Evolutionary conservation across 1,284 basidiomycete species (phyloP).

Genomic region (Marasmius oreades): DNA sequence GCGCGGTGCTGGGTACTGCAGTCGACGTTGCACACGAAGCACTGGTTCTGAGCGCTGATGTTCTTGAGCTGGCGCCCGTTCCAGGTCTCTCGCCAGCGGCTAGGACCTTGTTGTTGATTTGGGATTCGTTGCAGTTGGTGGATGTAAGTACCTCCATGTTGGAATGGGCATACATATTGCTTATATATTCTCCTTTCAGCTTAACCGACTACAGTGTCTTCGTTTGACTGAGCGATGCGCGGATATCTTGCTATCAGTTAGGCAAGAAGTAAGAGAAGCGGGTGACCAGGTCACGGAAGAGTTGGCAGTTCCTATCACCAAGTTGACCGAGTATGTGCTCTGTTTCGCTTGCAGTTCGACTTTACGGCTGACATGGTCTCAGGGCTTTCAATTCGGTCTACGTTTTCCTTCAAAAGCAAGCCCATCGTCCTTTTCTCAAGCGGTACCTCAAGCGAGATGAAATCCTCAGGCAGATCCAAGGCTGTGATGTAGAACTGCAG

Average conservation of each 20-base stretch:
- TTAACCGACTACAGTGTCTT: slow-evolving; percentile 48
- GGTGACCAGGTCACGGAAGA: slow-evolving; percentile 33
- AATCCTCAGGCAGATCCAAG: slow-evolving; percentile 50
- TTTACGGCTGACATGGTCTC: slow-evolving; percentile 4
- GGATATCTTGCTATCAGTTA: slow-evolving; percentile 39
- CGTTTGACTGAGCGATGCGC: slow-evolving; percentile 45
- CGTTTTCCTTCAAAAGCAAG: slow-evolving; percentile 54
- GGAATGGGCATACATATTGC: background rate
- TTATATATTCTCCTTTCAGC: slow-evolving; percentile 30
- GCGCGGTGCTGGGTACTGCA: slow-evolving; percentile 41
- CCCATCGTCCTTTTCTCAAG: slow-evolving; percentile 70
- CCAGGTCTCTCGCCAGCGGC: slow-evolving; percentile 53
- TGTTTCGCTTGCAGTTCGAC: background rate
- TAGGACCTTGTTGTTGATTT: slow-evolving; percentile 50
- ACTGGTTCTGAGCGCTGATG: slow-evolving; percentile 40
- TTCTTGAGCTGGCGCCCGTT: slow-evolving; percentile 54
- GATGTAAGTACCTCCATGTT: slow-evolving; percentile 44
- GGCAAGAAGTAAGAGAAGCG: slow-evolving; percentile 38
- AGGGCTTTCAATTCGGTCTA: slow-evolving; percentile 46
- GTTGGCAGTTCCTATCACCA: slow-evolving; percentile 29
- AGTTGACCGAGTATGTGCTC: slow-evolving; percentile 47
- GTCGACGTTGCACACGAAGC: slow-evolving; percentile 44
- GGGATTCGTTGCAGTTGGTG: slow-evolving; percentile 56
- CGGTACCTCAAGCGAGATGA: slow-evolving; percentile 76
- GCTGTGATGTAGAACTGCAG: slow-evolving; percentile 49